A percentile compares a stretch with the other conserved stretches of the same genome.
Conservation (phyloP, 2,329 filamentous ascomycete species). For the Thyridium curvatum region DNA sequence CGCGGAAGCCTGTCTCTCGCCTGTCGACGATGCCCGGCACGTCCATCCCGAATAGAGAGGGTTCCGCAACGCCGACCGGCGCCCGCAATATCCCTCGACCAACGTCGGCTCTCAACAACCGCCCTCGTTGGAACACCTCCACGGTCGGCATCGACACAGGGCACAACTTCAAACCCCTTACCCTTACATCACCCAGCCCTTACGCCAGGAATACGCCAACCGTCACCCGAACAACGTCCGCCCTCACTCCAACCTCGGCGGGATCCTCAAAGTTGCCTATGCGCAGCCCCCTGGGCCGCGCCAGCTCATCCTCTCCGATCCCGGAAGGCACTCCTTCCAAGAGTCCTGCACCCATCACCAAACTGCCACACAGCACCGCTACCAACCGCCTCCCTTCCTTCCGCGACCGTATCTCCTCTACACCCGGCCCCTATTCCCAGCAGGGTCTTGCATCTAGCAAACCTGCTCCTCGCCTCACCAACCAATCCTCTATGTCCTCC, state of each 20-base stretch:
- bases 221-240: constrained; percentile 33
- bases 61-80: constrained; percentile 43
- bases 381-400: constrained; percentile 40
- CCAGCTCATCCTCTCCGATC: constrained; percentile 40
- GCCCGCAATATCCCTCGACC: constrained; percentile 32
- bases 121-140: constrained; percentile 68
- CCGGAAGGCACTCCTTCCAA: constrained; percentile 39
- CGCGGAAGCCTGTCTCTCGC: constrained; percentile 35
- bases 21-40: constrained; percentile 35
- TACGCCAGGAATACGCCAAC: constrained; percentile 40
- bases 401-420: constrained; percentile 43
- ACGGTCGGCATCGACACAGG: constrained; percentile 61
- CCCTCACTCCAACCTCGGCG: constrained; percentile 32
- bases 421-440: constrained; percentile 34
- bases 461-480: too few relatives aligned
- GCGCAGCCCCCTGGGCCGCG: constrained; percentile 40
- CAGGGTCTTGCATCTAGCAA: constrained; percentile 17
- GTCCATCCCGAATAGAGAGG: constrained; percentile 26
- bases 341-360: constrained; percentile 16
- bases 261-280: constrained; percentile 40
- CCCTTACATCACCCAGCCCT: constrained; percentile 52
- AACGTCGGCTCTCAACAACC: constrained; percentile 40
- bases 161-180: constrained; percentile 61
- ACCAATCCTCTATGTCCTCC: neutral
- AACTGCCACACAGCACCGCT: too few relatives aligned